Base-by-base conservation (phyloP, 441 rosid genomes). In the Oxalis stricta region DNA sequence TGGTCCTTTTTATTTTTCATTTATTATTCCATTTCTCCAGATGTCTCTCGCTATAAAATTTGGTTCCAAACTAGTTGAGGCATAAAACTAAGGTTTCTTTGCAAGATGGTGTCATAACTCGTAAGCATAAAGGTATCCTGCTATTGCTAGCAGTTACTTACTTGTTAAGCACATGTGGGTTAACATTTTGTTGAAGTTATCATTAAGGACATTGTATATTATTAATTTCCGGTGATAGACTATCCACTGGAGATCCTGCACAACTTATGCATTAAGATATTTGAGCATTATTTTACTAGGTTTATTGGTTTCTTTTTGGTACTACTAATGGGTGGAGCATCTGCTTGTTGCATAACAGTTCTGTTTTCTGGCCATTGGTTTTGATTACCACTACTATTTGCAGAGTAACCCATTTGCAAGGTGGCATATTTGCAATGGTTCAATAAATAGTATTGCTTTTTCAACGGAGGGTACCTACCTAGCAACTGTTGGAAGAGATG, bases 401-500 rank as follows among this genome's bases (percentile, higher is more conserved):
- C 78, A 92, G 99, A 84, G 95, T 56, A 86, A 86, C 55, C 99
- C 99, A 30, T 59, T 86, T 46, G 84, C 96, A 17, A 82, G 99
- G 58, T 92, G 99, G 99, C 99, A 92, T 74, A 69, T 84, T 34
- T 70, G 95, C 68, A 95, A 73, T 68, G 92, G 96, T 60, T 63
- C 99, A 57, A 74, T 92, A 24, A 92, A 92, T 53, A 59, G 84
- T 71, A 72, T 86, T 54, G 68, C 82, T 48, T 92, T 86, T 77
- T 92, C 99, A 12, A 44, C 49, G 33, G 99, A 92, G 32, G 96
- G 95, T 28, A 16, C 75, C 53, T 64, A 74, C 70, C 71, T 91
- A 56, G 93, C 98, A 5, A 77, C 85, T 46, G 89, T 83, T 70
- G 98, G 98, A 73, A 83, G 98, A 79, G 96, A 91, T 69, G 98